phyloP scores from a whole-genome alignment of 2,329 filamentous ascomycete genomes.

The Graphiopsis chlorocephala region DNA sequence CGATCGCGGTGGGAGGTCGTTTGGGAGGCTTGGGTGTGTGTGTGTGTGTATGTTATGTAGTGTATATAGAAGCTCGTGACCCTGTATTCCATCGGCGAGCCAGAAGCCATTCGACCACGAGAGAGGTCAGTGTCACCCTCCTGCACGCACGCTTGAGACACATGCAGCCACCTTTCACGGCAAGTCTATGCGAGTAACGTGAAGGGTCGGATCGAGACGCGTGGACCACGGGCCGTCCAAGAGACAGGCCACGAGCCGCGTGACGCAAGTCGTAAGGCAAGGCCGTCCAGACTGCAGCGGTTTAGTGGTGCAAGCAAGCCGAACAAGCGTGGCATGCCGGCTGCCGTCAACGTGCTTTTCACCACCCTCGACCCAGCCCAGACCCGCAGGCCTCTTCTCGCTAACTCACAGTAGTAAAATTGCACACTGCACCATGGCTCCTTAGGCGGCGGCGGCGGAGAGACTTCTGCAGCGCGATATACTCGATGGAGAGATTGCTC shows the following conservation, averaged over 20 bases:
- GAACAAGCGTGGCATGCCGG: not conserved
- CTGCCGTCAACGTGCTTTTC: slow-evolving; percentile 1
- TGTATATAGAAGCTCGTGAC: not conserved
- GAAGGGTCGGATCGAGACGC: not conserved
- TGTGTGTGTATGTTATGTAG: not conserved
- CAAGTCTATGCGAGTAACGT: not conserved
- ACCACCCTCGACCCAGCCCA: not conserved
- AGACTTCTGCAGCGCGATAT: not conserved
- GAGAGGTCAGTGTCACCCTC: not conserved
- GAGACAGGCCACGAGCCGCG: not conserved
- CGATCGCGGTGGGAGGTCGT: not conserved
- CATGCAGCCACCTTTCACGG: not conserved
- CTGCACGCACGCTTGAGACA: not conserved
- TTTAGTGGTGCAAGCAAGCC: not conserved
- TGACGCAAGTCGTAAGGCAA: not conserved
- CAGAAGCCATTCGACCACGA: not conserved
- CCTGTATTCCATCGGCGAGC: not conserved
- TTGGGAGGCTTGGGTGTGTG: not conserved
- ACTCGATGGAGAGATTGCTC: not conserved
- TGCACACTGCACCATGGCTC: not conserved
- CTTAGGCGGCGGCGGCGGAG: not conserved
- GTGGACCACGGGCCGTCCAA: not conserved
- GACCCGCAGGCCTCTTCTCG: slow-evolving; percentile 5
- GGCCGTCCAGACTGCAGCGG: not conserved
- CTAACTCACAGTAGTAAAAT: too few relatives aligned